Conservation (phyloP, 1,139 yeast species). For the Spencermartinsiella ligniputridi region DNA sequence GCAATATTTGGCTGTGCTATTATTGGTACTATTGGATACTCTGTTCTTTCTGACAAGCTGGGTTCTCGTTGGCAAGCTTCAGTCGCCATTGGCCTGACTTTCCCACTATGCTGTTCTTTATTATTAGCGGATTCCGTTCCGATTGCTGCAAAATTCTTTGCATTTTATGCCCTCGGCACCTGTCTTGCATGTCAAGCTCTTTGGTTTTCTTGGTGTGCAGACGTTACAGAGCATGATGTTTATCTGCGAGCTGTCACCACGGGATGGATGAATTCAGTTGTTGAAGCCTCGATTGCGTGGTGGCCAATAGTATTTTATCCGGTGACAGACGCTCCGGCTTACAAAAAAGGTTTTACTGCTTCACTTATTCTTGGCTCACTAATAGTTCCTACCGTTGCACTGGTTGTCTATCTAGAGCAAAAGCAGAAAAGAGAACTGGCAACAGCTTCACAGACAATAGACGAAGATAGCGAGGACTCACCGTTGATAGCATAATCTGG, state of each 20-base stretch:
- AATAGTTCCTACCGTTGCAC: conserved; percentile 17
- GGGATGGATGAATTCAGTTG: conserved; percentile 20
- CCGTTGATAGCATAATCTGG: no score
- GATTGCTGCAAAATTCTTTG: conserved; percentile 17
- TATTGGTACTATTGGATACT: conserved; percentile 16
- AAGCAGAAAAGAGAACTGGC: neutral
- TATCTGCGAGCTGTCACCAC: conserved; percentile 17
- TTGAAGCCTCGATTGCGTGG: conserved; percentile 20
- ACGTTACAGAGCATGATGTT: conserved; percentile 16
- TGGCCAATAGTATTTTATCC: conserved; percentile 20
- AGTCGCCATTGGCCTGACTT: conserved; percentile 17
- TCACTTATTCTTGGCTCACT: conserved; percentile 15
- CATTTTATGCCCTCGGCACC: conserved; percentile 17
- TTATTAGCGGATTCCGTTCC: conserved; percentile 10
- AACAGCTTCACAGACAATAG: no score
- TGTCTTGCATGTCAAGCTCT: conserved; percentile 18
- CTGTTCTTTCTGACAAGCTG: conserved; percentile 14
- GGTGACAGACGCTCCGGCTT: conserved; percentile 18
- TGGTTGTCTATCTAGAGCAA: conserved; percentile 15
- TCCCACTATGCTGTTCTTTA: conserved; percentile 15
- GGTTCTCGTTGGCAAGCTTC: conserved; percentile 20
- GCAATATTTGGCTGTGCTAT: conserved; percentile 15
- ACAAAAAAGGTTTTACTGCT: conserved; percentile 14
- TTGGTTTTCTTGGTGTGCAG: conserved; percentile 20
- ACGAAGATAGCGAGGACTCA: no score